Percentiles rank a stretch among this genome's conserved stretches.
These are phyloP conservation scores for Aristolochia californica DNA, from an alignment of 164 flowering plant species.

Conservation along the genomic window DNA sequence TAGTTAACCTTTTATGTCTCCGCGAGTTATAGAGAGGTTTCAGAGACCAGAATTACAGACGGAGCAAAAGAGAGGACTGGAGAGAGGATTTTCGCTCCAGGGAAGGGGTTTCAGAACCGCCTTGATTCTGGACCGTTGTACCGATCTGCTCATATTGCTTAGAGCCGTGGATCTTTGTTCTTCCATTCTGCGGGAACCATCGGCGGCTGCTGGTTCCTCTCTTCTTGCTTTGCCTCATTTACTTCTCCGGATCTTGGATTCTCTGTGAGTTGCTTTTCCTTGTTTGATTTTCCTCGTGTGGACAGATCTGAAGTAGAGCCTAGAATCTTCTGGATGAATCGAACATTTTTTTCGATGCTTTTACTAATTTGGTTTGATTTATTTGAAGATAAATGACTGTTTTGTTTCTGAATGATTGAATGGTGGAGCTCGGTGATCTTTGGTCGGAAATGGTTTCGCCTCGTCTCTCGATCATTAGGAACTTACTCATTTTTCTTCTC, in stretches of 20 bases:
- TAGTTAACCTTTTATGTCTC: constrained; percentile 3
- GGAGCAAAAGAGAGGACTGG: no score
- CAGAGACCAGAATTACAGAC: not conserved
- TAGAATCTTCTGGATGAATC: not conserved
- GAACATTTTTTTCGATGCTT: not conserved
- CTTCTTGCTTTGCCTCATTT: not conserved
- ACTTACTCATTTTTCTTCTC: no score
- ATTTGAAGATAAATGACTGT: no score
- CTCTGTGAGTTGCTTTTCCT: not conserved
- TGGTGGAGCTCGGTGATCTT: no score
- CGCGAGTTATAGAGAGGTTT: not conserved
- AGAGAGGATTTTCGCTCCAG: not conserved
- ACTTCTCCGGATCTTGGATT: not conserved
- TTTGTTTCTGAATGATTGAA: no score
- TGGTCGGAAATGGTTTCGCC: no score
- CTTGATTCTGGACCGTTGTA: constrained; percentile 2
- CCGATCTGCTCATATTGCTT: not conserved
- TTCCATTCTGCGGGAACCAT: not conserved
- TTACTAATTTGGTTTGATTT: no score
- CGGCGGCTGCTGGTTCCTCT: not conserved
- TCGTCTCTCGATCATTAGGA: no score
- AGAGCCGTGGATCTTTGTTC: not conserved
- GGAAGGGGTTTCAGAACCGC: constrained; percentile 7
- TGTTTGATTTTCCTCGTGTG: no score
- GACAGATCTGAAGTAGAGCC: not conserved